Percentiles rank a stretch among this genome's conserved stretches.
Evolutionary conservation across 129 eudicot genomes (phyloP).

Genomic region (Tanacetum coccineum): DNA sequence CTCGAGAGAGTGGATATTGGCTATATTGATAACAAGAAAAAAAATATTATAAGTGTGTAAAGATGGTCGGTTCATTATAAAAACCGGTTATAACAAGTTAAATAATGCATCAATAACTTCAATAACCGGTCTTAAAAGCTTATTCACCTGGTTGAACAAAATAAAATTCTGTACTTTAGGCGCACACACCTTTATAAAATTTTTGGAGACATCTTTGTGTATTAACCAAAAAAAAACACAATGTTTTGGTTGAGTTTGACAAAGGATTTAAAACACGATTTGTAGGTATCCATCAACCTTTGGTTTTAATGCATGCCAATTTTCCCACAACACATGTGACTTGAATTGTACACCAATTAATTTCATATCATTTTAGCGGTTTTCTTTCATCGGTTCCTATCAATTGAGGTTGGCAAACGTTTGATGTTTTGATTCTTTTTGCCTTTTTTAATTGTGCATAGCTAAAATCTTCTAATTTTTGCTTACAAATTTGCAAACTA

Average conservation of each 20-base stretch:
- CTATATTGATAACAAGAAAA: too few relatives aligned
- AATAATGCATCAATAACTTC: too few relatives aligned
- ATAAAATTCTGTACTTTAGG: too few relatives aligned
- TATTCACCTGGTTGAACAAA: too few relatives aligned
- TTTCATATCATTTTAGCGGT: constrained; percentile 1
- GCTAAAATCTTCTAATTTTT: background rate
- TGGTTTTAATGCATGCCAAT: constrained; percentile 22
- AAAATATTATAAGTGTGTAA: too few relatives aligned
- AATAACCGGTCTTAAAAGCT: too few relatives aligned
- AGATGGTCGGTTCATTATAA: too few relatives aligned
- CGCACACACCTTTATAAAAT: too few relatives aligned
- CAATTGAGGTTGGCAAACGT: constrained; percentile 13
- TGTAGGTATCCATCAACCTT: constrained; percentile 24
- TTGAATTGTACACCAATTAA: constrained; percentile 24
- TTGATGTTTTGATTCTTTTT: constrained; percentile 15
- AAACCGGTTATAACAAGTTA: too few relatives aligned
- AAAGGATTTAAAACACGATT: background rate
- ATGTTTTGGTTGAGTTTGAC: background rate
- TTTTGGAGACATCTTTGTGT: too few relatives aligned
- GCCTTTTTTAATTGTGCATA: background rate
- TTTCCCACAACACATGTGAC: constrained; percentile 22
- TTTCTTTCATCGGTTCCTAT: constrained; percentile 26
- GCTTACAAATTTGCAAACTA: constrained; percentile 4
- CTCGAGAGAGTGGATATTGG: too few relatives aligned
- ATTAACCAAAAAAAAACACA: too few relatives aligned